These are phyloP conservation scores for Epichloe scottii DNA, from an alignment of 2,329 filamentous ascomycete species.

Conservation along the genomic window DNA sequence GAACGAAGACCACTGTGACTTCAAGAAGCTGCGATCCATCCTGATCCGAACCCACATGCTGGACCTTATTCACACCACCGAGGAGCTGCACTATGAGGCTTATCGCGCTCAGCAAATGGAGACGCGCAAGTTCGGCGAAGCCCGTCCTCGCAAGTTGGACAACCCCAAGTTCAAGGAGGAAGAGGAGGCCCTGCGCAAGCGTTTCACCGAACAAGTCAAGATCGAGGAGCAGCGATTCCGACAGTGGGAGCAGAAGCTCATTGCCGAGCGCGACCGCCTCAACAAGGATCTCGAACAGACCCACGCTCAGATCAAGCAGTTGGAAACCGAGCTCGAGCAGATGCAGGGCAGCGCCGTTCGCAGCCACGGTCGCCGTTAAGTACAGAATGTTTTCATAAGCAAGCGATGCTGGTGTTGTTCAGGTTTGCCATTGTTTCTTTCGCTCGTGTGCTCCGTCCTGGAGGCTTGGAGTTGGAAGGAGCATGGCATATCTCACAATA, in stretches of 20 bases:
- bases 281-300: slow-evolving; percentile 99
- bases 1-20: slow-evolving; percentile 99
- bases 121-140: slow-evolving; percentile 98
- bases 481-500: neutral
- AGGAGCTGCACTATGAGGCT: slow-evolving; percentile 98
- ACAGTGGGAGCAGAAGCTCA: slow-evolving; percentile 99
- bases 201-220: slow-evolving; percentile 99
- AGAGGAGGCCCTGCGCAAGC: slow-evolving; percentile 94
- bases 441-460: slow-evolving; percentile 17
- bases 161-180: slow-evolving; percentile 99
- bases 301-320: slow-evolving; percentile 83
- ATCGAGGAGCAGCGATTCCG: slow-evolving; percentile 98
- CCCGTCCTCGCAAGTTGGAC: slow-evolving; percentile 91
- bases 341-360: slow-evolving; percentile 86
- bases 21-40: slow-evolving; percentile 99
- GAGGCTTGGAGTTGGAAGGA: slow-evolving; percentile 22
- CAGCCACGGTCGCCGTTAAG: slow-evolving; percentile 83
- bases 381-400: slow-evolving; percentile 4
- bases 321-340: slow-evolving; percentile 83
- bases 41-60: slow-evolving; percentile 99
- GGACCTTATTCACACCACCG: slow-evolving; percentile 97
- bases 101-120: slow-evolving; percentile 99
- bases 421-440: slow-evolving; percentile 15
- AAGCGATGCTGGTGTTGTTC: slow-evolving; percentile 17
- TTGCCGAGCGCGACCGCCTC: slow-evolving; percentile 92